Percentiles rank a stretch among this genome's conserved stretches.
phyloP scores from a whole-genome alignment of 768 basidiomycete species.

The Russula dissimulans region DNA sequence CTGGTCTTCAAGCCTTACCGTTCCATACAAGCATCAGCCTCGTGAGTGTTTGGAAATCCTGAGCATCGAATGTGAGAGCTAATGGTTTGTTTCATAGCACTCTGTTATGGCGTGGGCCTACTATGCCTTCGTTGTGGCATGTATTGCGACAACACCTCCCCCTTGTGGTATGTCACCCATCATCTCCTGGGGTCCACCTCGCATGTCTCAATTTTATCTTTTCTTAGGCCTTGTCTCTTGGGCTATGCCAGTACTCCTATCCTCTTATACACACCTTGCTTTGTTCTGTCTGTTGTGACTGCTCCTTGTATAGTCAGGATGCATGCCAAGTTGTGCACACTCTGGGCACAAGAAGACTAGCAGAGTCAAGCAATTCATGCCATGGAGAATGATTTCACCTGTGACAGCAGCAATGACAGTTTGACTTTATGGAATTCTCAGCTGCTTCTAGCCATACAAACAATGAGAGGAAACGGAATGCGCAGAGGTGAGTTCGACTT shows the following conservation, averaged over 20 bases:
- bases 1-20: slow-evolving; percentile 14
- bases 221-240: slow-evolving; percentile 49
- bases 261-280: slow-evolving; percentile 41
- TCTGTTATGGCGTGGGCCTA: slow-evolving; percentile 41
- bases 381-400: not conserved
- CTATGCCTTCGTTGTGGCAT: slow-evolving; percentile 36
- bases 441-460: too few relatives aligned
- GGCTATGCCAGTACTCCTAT: slow-evolving; percentile 53
- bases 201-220: not conserved
- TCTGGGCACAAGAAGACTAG: not conserved
- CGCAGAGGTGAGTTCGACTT: too few relatives aligned
- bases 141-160: slow-evolving; percentile 50
- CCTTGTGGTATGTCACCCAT: slow-evolving; percentile 41
- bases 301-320: slow-evolving; percentile 23
- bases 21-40: not conserved
- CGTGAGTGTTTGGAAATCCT: too few relatives aligned
- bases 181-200: not conserved
- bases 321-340: not conserved
- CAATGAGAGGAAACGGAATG: too few relatives aligned
- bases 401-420: too few relatives aligned
- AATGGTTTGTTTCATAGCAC: slow-evolving; percentile 26
- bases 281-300: slow-evolving; percentile 39
- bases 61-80: not conserved
- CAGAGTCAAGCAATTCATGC: not conserved
- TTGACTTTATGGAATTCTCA: too few relatives aligned